These are phyloP conservation scores for Rickenella mellea DNA, from an alignment of 768 basidiomycete genomes.

Conservation along the genomic window DNA sequence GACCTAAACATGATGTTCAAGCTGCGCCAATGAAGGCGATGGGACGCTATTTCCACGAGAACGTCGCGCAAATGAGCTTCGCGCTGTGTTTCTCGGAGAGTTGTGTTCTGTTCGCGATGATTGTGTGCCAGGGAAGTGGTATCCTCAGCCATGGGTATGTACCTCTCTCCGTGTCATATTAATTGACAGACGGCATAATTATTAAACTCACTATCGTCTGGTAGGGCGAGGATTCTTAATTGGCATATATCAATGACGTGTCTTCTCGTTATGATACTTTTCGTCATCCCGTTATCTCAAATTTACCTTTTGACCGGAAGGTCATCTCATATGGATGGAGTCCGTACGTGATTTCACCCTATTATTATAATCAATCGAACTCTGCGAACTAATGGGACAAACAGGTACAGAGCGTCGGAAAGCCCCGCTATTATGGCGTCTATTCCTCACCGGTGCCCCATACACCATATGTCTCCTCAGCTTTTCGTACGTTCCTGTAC, in stretches of 20 bases:
- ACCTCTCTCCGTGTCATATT: not conserved
- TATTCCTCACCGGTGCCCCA: slow-evolving; percentile 38
- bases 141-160: slow-evolving; percentile 42
- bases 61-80: slow-evolving; percentile 50
- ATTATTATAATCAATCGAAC: slow-evolving; percentile 2
- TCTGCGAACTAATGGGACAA: not conserved
- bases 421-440: slow-evolving; percentile 20
- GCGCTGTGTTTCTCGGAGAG: slow-evolving; percentile 68
- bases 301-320: not conserved
- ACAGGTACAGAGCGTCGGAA: slow-evolving; percentile 15
- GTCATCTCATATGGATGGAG: slow-evolving; percentile 1
- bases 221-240: slow-evolving; percentile 55
- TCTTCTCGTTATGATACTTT: slow-evolving; percentile 52
- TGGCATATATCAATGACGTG: slow-evolving; percentile 60
- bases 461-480: slow-evolving; percentile 47
- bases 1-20: slow-evolving; percentile 14
- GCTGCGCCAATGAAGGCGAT: slow-evolving; percentile 5
- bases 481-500: slow-evolving; percentile 63
- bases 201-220: not conserved
- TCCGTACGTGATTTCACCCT: slow-evolving; percentile 11
- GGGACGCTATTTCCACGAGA: slow-evolving; percentile 36
- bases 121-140: slow-evolving; percentile 61
- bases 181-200: not conserved
- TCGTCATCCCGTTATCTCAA: slow-evolving; percentile 56
- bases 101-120: slow-evolving; percentile 58